Evolutionary conservation across 1,139 yeast species (phyloP).

Genomic region (Yamadazyma blattariae): DNA sequence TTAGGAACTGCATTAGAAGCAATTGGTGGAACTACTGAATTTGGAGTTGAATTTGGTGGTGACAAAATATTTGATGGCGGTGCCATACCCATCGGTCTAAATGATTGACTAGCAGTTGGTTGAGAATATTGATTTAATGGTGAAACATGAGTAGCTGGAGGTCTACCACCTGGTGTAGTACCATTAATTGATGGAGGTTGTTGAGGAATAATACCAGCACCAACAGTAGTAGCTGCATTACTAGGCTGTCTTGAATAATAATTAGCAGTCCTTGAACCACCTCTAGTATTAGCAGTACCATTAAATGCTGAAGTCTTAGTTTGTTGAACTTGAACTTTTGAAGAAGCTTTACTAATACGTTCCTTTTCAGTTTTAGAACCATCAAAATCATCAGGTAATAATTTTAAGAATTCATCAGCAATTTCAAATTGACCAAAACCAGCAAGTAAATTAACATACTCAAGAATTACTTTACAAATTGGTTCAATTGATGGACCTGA

Average conservation of each 20-base stretch:
- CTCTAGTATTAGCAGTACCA: background rate
- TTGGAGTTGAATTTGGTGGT: background rate
- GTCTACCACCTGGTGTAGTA: background rate
- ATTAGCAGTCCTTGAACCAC: background rate
- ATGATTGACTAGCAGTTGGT: constrained; percentile 4
- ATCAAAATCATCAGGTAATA: constrained; percentile 60
- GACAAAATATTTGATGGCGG: background rate
- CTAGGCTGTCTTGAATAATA: background rate
- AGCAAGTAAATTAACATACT: constrained; percentile 78
- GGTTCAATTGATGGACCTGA: constrained; percentile 49
- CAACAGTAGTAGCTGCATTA: background rate
- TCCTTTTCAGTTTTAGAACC: constrained; percentile 60
- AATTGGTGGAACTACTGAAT: background rate
- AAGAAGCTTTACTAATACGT: constrained; percentile 63
- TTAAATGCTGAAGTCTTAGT: background rate
- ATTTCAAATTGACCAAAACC: constrained; percentile 82
- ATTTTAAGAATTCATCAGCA: constrained; percentile 66
- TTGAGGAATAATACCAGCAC: background rate
- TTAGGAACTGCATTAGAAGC: too few relatives aligned
- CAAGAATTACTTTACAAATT: constrained; percentile 60
- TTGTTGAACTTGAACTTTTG: constrained; percentile 1
- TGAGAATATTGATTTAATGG: constrained; percentile 9
- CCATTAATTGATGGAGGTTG: background rate
- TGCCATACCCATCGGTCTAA: background rate
- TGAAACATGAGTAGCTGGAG: constrained; percentile 4